phyloP scores from a whole-genome alignment of 129 eudicot genomes.

The Dittrichia graveolens region DNA sequence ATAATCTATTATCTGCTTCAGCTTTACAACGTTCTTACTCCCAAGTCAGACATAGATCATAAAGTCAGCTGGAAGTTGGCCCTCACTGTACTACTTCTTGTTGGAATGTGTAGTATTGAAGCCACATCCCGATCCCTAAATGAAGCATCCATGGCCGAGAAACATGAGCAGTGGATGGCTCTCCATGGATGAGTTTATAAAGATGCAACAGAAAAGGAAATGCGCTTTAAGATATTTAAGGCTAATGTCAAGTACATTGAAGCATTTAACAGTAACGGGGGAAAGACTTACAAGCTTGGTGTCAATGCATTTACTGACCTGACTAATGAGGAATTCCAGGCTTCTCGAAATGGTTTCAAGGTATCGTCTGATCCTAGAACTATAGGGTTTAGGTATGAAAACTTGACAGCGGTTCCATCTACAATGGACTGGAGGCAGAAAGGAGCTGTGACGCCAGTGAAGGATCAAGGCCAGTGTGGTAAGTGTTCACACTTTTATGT shows the following conservation, averaged over 20 bases:
- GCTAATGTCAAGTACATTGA: slow-evolving; percentile 26
- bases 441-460: slow-evolving; percentile 32
- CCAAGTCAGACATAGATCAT: slow-evolving; percentile 15
- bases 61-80: not conserved
- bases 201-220: slow-evolving; percentile 21
- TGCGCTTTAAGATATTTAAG: slow-evolving; percentile 27
- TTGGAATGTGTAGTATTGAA: slow-evolving; percentile 7
- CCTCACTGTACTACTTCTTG: slow-evolving; percentile 16
- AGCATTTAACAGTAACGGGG: slow-evolving; percentile 9
- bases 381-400: slow-evolving; percentile 17
- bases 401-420: slow-evolving; percentile 11
- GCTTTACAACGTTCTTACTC: not conserved
- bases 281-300: slow-evolving; percentile 24
- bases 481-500: not conserved
- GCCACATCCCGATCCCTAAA: slow-evolving; percentile 17
- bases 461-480: slow-evolving; percentile 33
- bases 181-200: slow-evolving; percentile 29
- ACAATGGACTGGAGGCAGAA: slow-evolving; percentile 31
- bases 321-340: slow-evolving; percentile 29
- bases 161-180: slow-evolving; percentile 33
- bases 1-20: not conserved
- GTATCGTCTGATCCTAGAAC: not conserved
- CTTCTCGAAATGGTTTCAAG: slow-evolving; percentile 26
- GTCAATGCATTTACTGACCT: slow-evolving; percentile 30
- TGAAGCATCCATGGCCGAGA: slow-evolving; percentile 18